Base-by-base conservation (phyloP, 441 rosid species). In the Eugenia klotzschiana region DNA sequence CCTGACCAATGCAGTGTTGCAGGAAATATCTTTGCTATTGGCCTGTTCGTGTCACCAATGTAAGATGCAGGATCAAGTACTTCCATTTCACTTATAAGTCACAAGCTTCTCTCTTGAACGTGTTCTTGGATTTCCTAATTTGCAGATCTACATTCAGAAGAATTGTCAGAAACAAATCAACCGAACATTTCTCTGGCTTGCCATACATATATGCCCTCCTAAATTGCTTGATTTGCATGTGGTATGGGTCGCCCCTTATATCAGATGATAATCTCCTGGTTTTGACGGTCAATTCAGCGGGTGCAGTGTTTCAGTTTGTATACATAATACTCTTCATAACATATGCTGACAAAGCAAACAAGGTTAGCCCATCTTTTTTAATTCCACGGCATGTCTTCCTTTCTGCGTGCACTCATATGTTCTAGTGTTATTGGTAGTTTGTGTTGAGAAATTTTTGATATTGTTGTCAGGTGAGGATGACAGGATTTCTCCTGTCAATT, bases 11-110 rank as follows among this genome's bases (percentile, higher is more conserved):
- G 25, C 77, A 33, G 25, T 82, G 51, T 87, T 90, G 86, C 93
- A 93, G 96, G 98, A 85, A 93, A 94, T 85, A 84, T 94, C 83
- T 93, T 92, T 89, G 96, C 98, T 37, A 86, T 94, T 55, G 96
- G 96, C 49, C 87, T 94, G n/a, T 94, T 94, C 49, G 83, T 91
- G 80, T 94, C 98, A 40, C 95, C 98, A 81, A 88, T 92, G 98
- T 93, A 88, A 90, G 93, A 87, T 82, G 80, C 82, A 79, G 40
- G 85, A 26, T 85, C 49, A 12, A 40, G 10, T 50, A 52, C 54
- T 74, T n/a, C 40, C 51, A 77, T 82, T 49, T 27, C 77, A 9
- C 46, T 33, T 64, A 4, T 69, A 20, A 18, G 46, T 69, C 46
- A 37, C 77, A 69, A 69, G 25, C 22, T 69, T 69, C 77, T 69